Base-by-base conservation (phyloP, 306 rosid genomes). In the Calophaca sinica region DNA sequence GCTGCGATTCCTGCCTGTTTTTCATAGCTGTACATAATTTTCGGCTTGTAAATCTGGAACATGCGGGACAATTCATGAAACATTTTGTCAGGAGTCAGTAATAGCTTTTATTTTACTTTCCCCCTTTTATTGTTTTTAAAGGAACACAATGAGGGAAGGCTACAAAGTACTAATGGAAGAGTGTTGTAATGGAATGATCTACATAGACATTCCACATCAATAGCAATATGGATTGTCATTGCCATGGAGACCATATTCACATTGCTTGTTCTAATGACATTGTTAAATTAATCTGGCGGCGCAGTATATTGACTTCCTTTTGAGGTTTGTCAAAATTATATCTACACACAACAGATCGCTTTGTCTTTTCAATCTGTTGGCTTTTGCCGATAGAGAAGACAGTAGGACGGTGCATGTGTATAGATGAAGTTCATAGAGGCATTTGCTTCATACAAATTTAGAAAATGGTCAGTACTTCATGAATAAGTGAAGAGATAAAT, bases 21-120 rank as follows among this genome's bases (percentile, higher is more conserved):
- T 68, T 70, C 52, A 46, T 71, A 62, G 76, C 26, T 85, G 90
- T 88, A 85, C 62, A 90, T 90, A 85, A 77, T 29, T 71, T 80
- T 81, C 62, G 72, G 85, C 64, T 75, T 85, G 88, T 76, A 75
- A 69, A 88, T 85, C 69, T 73, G 73, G 82, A 71, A 68, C 62
- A 67, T 79, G 80, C 57, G 57, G 83, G 86, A 48, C 65, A 68
- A 72, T 58, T 35, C 32, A 36, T 45, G 82, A 57, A 70, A 54
- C 74, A 52, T 79, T 70, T 65, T 72, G 46, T 51, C 51, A 57
- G 82, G 64, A 64, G 62, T 78, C 80, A 75, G 61, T 15, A 46
- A 50, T 74, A 85, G 75, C 7, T 54, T 75, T 29, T 51, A 14
- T 36, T 12, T 41, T 14, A 14, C 57, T n/a, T 75, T 32, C 11